Base-by-base conservation (phyloP, 306 rosid genomes). In the Medicago arabica region DNA sequence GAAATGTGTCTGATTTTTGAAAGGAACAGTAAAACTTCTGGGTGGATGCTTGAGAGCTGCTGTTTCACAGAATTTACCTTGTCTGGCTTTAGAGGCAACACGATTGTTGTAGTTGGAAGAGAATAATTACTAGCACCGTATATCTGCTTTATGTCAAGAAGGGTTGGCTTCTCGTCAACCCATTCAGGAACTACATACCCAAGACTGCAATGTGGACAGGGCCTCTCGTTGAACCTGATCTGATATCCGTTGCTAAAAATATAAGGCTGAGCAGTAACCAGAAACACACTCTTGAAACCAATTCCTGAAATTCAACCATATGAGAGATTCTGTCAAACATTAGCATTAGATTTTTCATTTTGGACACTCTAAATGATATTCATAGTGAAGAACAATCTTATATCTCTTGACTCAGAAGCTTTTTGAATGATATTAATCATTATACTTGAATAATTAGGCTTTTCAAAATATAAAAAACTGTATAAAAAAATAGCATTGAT, bases 111-210 rank as follows among this genome's bases (percentile, higher is more conserved):
- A 1, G 96, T 80, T 6, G 96, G 96, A 21, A 88, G 82, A 6
- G 82, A 39, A 47, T 65, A 49, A 11, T 59, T 25, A 72, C 38
- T 1, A 34, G 38, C 38, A 5, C 61, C 86, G 73, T 89, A 87
- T 53, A 90, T 83, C 58, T 80, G 11, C 38, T 71, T 17, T 5
- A 93, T 82, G 62, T 85, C 88, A 17, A 60, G 44, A 44, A 85
- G 78, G 54, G 86, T 78, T 60, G 93, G 89, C 25, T 67, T 84
- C 68, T 84, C 87, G 12, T 89, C 96, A 64, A 91, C 93, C 98
- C 98, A 93, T 82, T 93, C 92, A 17, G 98, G 98, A 62, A 93
- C 98, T 65, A 93, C 82, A 69, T 83, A 91, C 1, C 98, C 98
- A 47, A 93, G 80, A 74, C 77, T 76, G 81, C 97, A 91, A 78